Base-by-base conservation (phyloP, 345 rosid species). In the Linum usitatissimum region DNA sequence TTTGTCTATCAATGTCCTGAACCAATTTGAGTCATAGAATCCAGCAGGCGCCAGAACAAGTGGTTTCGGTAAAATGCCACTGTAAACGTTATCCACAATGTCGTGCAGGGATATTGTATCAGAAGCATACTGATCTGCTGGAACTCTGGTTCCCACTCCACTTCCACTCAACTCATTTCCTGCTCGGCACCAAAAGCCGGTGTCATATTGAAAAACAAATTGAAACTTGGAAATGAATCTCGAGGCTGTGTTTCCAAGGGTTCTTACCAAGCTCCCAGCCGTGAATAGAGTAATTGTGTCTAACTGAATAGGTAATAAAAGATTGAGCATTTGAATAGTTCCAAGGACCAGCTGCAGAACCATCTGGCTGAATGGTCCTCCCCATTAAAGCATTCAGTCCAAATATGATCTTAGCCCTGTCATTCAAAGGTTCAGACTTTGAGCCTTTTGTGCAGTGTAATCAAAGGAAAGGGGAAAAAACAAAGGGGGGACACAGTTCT, bases 221-320 rank as follows among this genome's bases (percentile, higher is more conserved):
- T 57, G 34, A 8, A 45, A 30, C 17, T 23, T 23, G 28, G 28
- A 23, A 23, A 23, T 23, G 28, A 23, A 23, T 23, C 28, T 23
- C 6, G n/a, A 28, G 49, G 15, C 3, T 6, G 40, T 19, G 36
- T 21, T 34, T 5, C 8, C 28, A 23, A 34, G 8, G 5, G 38
- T 34, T 51, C 84, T 77, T 77, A 93, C 96, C 97, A 0, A 93
- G 87, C 81, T 93, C 99, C 95, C 92, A 90, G 9, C 85, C 87
- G 68, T 77, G 71, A 28, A 90, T 76, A 10, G 69, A 58, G 64
- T 85, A 76, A 60, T 82, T 80, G 67, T 76, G 81, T 61, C 73
- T 34, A 10, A 68, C 82, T 18, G 85, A 85, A 69, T 76, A 87
- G 17, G 78, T 77, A 9, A 90, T 87, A 38, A 90, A 70, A n/a